A percentile compares a stretch with the other conserved stretches of the same genome.
Conservation (phyloP, 306 rosid genomes). For the Luffa aegyptiaca region DNA sequence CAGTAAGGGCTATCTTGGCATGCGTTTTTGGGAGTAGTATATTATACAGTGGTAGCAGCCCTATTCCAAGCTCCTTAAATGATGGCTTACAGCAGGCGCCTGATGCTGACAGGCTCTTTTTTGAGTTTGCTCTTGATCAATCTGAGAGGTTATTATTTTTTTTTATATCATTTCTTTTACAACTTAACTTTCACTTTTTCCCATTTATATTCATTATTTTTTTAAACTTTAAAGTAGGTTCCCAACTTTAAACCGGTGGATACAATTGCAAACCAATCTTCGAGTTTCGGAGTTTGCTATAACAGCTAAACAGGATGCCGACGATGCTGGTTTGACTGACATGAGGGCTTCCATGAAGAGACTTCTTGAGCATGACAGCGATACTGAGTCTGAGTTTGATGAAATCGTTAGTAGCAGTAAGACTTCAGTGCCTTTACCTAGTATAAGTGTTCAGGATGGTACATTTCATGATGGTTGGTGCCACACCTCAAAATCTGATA, state of each 20-base stretch:
- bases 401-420: conserved; percentile 51
- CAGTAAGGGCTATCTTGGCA: conserved; percentile 93
- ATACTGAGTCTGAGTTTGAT: conserved; percentile 77
- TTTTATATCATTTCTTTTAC: conserved; percentile 1
- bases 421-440: conserved; percentile 40
- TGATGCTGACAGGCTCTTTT: conserved; percentile 74
- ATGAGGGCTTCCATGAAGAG: conserved; percentile 73
- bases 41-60: conserved; percentile 58
- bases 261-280: conserved; percentile 96
- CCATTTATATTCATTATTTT: background rate
- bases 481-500: conserved; percentile 55
- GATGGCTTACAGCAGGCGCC: conserved; percentile 65
- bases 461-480: conserved; percentile 46
- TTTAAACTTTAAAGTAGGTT: conserved; percentile 44
- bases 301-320: conserved; percentile 53
- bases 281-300: conserved; percentile 93
- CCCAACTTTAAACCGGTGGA: conserved; percentile 97
- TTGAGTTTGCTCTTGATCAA: conserved; percentile 98
- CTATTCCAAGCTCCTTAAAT: conserved; percentile 69
- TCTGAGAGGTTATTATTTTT: conserved; percentile 67
- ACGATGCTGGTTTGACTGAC: conserved; percentile 34
- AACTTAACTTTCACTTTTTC: background rate
- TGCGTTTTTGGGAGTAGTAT: conserved; percentile 94
- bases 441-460: conserved; percentile 38
- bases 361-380: conserved; percentile 70